phyloP scores from a whole-genome alignment of 768 basidiomycete species.

The Rhizopogon vesiculosus region DNA sequence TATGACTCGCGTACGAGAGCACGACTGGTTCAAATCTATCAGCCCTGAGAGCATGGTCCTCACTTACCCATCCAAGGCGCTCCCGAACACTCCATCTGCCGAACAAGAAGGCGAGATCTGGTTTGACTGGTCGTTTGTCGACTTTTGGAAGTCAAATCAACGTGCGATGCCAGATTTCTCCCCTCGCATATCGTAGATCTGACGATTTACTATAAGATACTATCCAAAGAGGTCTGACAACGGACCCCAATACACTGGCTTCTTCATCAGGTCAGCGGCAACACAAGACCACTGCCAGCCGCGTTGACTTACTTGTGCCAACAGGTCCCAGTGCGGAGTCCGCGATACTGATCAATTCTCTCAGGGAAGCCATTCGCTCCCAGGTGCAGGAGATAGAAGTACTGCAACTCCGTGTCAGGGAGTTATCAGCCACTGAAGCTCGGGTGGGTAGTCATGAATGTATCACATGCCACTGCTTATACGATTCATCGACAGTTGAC shows the following conservation, averaged over 20 bases:
- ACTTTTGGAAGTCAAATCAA: conserved; percentile 98
- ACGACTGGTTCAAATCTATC: conserved; percentile 87
- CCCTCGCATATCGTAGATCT: background rate
- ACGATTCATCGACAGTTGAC: conserved; percentile 30
- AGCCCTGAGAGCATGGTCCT: conserved; percentile 81
- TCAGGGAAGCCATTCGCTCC: conserved; percentile 77
- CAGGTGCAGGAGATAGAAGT: conserved; percentile 79
- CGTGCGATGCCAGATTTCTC: conserved; percentile 40
- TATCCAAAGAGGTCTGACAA: conserved; percentile 66
- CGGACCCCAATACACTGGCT: conserved; percentile 62
- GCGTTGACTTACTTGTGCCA: conserved; percentile 1
- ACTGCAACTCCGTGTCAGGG: conserved; percentile 58
- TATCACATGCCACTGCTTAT: background rate
- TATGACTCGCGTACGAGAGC: conserved; percentile 84
- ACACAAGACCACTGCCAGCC: background rate
- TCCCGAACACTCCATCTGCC: conserved; percentile 11
- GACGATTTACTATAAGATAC: conserved; percentile 44
- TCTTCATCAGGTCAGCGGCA: conserved; percentile 49
- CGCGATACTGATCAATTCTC: conserved; percentile 74
- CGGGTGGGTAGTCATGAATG: conserved; percentile 27
- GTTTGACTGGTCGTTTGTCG: conserved; percentile 98
- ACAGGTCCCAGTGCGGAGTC: conserved; percentile 71
- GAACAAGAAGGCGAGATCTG: conserved; percentile 82
- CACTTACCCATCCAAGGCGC: conserved; percentile 33
- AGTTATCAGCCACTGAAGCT: conserved; percentile 23